These are phyloP conservation scores for Juncus effusus DNA, from an alignment of 176 grass and related monocot genomes.

Conservation along the genomic window DNA sequence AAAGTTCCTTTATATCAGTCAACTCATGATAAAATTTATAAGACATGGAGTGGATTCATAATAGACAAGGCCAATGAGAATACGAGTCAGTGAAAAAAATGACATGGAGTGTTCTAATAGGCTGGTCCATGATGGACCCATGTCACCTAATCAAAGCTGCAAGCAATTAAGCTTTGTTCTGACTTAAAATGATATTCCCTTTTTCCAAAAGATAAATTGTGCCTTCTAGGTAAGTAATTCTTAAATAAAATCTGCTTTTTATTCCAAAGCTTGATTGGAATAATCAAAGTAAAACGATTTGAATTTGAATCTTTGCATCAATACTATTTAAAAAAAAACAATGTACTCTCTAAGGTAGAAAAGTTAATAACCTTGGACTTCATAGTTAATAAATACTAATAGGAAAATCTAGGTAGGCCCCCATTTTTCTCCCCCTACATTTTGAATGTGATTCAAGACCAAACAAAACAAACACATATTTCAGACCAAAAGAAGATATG, in stretches of 20 bases:
- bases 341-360: no score
- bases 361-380: no score
- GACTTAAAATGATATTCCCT: background rate
- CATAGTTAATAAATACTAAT: no score
- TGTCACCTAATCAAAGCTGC: background rate
- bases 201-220: background rate
- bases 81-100: no score
- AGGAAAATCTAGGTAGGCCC: background rate
- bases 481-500: background rate
- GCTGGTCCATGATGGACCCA: no score
- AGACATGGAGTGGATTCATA: no score
- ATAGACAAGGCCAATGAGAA: no score
- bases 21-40: no score
- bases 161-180: background rate
- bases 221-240: background rate
- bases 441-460: no score
- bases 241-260: background rate
- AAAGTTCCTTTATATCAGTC: background rate
- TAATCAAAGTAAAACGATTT: no score
- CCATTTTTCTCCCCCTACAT: no score
- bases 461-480: slow-evolving; percentile 3
- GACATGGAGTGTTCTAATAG: no score
- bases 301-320: background rate
- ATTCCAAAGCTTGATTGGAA: background rate
- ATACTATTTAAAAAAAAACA: background rate